Evolutionary conservation across 2,329 filamentous ascomycete genomes (phyloP), one percentile per base, ranked within the genome.

Genomic region (Mollisia scopiformis): DNA sequence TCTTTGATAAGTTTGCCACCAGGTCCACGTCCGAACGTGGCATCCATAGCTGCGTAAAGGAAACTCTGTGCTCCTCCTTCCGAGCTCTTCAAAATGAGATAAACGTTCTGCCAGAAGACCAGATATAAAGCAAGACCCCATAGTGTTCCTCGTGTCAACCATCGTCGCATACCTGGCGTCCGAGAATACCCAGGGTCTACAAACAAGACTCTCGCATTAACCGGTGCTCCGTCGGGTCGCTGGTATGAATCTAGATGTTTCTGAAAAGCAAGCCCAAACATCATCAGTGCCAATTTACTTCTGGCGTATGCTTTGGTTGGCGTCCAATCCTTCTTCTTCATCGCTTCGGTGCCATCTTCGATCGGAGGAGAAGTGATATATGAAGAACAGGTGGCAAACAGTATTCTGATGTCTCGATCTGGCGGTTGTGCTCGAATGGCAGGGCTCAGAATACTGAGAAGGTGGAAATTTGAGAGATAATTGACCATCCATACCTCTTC

Each of bases 401-500:
- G 83, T 63, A 99, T 84, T 63, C 95, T 85, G 16, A 99, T 92
- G 75, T 99, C 95, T 69, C 95, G 87, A 75, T 99, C 95, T 58
- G 96, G 88, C 1, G 95, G 95, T 76, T 99, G 95, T 1, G 91
- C 92, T 66, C 92, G 87, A 62, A 99, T 82, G 0, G 95, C 94
- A 0, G 95, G 95, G 68, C 90, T 95, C 35, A 99, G 82, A 30
- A 99, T 96, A 66, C 91, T 91, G 47, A 99, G 82, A 3, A 99
- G 82, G 72, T 99, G 96, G 78, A 97, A 98, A 75, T 97, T 98
- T 65, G 93, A 90, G 39, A 99, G 83, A 75, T 93, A 99, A 74
- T 99, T 99, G 69, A 98, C 82, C 78, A 93, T 92, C 93, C 93
- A 98, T 62, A 90, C 94, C 66, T 89, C 84, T 73, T 98, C 94